Percentiles rank a stretch among this genome's conserved stretches.
These are phyloP conservation scores for Mycena leptocephala DNA, from an alignment of 768 basidiomycete species.

Conservation along the genomic window DNA sequence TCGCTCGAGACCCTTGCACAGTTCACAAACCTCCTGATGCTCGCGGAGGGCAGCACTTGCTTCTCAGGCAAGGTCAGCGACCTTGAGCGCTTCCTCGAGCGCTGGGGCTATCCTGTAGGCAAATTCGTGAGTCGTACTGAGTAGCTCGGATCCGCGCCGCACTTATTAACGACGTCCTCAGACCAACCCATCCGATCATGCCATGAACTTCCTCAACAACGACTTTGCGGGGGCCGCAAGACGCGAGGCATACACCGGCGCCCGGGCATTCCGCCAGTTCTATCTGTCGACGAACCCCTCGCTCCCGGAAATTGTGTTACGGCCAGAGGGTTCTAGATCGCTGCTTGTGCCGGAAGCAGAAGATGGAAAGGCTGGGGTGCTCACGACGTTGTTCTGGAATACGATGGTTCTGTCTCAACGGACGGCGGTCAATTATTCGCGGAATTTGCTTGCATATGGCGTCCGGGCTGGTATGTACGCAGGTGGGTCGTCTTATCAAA, in stretches of 20 bases:
- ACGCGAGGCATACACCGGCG: conserved; percentile 32
- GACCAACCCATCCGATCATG: conserved; percentile 73
- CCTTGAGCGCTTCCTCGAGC: conserved; percentile 57
- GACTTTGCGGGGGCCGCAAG: conserved; percentile 54
- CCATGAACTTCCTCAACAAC: conserved; percentile 70
- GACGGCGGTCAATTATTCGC: conserved; percentile 63
- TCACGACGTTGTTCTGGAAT: conserved; percentile 56
- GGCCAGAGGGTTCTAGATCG: background rate
- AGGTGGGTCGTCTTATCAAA: conserved; percentile 46
- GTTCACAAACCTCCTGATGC: conserved; percentile 73
- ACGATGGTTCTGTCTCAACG: conserved; percentile 66
- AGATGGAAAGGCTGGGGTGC: conserved; percentile 46
- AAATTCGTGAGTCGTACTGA: conserved; percentile 49
- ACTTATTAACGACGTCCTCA: conserved; percentile 30
- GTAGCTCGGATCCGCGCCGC: background rate
- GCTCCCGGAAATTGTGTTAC: background rate
- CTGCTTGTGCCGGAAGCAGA: background rate
- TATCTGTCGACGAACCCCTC: conserved; percentile 45
- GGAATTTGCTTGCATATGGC: conserved; percentile 75
- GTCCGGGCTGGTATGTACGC: conserved; percentile 72
- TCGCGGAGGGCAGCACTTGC: conserved; percentile 67
- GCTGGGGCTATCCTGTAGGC: conserved; percentile 57
- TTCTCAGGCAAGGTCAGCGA: conserved; percentile 61
- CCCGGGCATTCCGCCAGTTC: conserved; percentile 52
- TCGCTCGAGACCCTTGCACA: conserved; percentile 72